Evolutionary conservation across 495 filamentous ascomycete species (phyloP).

Genomic region (Xylaria venustula): DNA sequence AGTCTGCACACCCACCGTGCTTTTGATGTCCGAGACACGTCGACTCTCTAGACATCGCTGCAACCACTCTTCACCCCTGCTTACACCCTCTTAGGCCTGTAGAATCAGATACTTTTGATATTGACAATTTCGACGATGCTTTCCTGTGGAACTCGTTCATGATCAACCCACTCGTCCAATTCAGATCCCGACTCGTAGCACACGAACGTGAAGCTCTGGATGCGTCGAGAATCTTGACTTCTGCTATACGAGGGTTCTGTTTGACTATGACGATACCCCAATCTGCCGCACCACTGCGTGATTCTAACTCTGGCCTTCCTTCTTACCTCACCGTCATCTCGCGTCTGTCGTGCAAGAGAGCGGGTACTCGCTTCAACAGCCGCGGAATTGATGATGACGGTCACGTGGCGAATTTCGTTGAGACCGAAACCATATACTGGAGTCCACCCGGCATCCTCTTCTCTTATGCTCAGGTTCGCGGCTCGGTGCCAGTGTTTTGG

Average conservation of each 20-base stretch:
- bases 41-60: background rate
- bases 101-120: constrained; percentile 65
- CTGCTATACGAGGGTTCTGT: constrained; percentile 90
- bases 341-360: constrained; percentile 83
- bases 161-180: constrained; percentile 87
- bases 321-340: constrained; percentile 86
- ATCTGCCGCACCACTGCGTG: constrained; percentile 48
- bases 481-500: constrained; percentile 96
- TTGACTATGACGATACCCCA: constrained; percentile 78
- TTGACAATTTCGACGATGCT: constrained; percentile 79
- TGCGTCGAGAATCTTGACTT: constrained; percentile 82
- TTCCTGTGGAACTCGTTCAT: constrained; percentile 99
- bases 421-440: constrained; percentile 70
- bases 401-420: constrained; percentile 86
- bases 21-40: background rate
- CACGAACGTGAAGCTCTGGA: constrained; percentile 75
- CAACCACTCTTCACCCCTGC: background rate
- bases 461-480: constrained; percentile 89
- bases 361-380: constrained; percentile 94
- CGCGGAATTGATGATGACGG: constrained; percentile 97
- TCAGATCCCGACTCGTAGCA: constrained; percentile 73
- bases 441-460: constrained; percentile 73
- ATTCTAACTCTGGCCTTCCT: constrained; percentile 69
- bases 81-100: constrained; percentile 31
- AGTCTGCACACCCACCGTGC: constrained; percentile 20